Conservation (phyloP, 306 rosid genomes). For the Morella rubra region DNA sequence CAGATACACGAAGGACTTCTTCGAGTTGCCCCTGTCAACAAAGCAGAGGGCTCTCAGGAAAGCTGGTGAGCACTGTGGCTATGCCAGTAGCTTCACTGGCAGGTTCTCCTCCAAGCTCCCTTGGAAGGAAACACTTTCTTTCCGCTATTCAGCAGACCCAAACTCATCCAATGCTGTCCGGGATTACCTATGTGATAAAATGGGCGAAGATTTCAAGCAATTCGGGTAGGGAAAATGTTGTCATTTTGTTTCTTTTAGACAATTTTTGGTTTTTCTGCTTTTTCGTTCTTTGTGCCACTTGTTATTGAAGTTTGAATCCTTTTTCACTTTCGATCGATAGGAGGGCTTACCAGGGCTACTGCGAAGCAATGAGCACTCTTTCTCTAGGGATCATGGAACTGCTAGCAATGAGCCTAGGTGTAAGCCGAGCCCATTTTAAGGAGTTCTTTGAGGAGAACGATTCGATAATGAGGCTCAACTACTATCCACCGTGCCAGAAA, state of each 20-base stretch:
- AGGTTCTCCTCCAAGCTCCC: slow-evolving; percentile 89
- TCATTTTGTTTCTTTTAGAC: neutral
- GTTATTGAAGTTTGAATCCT: slow-evolving; percentile 1
- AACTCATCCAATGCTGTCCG: slow-evolving; percentile 36
- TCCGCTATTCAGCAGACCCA: slow-evolving; percentile 47
- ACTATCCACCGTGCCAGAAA: slow-evolving; percentile 89
- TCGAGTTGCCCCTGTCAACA: slow-evolving; percentile 59
- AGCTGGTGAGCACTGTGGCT: slow-evolving; percentile 84
- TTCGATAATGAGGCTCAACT: slow-evolving; percentile 92
- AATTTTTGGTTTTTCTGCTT: neutral
- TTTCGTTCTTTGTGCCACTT: neutral
- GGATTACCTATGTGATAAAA: slow-evolving; percentile 44
- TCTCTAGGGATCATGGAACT: slow-evolving; percentile 94
- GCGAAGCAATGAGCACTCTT: slow-evolving; percentile 86
- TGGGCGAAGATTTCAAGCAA: slow-evolving; percentile 61
- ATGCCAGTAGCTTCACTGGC: slow-evolving; percentile 93
- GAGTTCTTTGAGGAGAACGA: slow-evolving; percentile 72
- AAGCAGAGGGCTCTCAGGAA: slow-evolving; percentile 85
- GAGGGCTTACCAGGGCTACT: slow-evolving; percentile 68
- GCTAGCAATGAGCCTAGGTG: slow-evolving; percentile 84
- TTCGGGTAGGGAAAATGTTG: slow-evolving; percentile 54
- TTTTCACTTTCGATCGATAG: slow-evolving; percentile 18
- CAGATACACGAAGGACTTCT: slow-evolving; percentile 61
- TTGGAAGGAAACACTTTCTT: slow-evolving; percentile 91
- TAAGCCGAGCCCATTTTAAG: slow-evolving; percentile 49